phyloP scores from a whole-genome alignment of 2,329 filamentous ascomycete species.

The Neofusicoccum sp. region DNA sequence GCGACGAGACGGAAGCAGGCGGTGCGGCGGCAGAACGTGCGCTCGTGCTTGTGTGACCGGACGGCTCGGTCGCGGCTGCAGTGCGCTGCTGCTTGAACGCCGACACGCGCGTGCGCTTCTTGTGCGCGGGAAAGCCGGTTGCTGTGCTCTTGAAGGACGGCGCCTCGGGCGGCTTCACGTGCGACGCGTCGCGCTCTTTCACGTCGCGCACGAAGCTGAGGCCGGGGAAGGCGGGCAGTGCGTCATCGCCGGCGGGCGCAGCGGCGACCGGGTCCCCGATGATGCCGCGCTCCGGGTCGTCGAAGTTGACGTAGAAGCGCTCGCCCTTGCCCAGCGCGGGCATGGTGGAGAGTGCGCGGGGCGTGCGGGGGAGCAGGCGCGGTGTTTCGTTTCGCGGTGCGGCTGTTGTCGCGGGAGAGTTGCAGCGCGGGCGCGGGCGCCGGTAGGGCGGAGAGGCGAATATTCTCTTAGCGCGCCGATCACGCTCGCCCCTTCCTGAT shows the following conservation, averaged over 20 bases:
- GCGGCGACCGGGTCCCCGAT: slow-evolving; percentile 49
- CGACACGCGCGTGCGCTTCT: slow-evolving; percentile 69
- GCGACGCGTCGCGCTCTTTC: slow-evolving; percentile 66
- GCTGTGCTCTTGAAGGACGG: slow-evolving; percentile 53
- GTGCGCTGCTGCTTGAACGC: slow-evolving; percentile 72
- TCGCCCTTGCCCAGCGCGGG: slow-evolving; percentile 55
- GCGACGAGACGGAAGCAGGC: background rate
- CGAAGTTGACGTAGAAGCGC: slow-evolving; percentile 60
- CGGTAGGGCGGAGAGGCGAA: too few relatives aligned
- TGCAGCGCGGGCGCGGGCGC: too few relatives aligned
- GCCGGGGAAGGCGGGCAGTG: slow-evolving; percentile 28
- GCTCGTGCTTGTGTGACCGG: background rate
- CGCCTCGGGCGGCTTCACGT: slow-evolving; percentile 62
- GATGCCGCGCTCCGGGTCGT: slow-evolving; percentile 26
- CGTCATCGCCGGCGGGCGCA: slow-evolving; percentile 25
- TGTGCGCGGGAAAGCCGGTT: slow-evolving; percentile 85
- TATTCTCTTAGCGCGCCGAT: too few relatives aligned
- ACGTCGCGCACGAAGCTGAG: slow-evolving; percentile 68
- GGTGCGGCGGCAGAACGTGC: background rate
- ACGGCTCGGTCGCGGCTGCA: slow-evolving; percentile 19
- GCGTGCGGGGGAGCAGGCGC: background rate
- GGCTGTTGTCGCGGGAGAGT: too few relatives aligned
- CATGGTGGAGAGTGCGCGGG: slow-evolving; percentile 25
- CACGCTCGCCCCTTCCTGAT: too few relatives aligned
- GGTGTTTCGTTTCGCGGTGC: background rate